A percentile compares a stretch with the other conserved stretches of the same genome.
Evolutionary conservation across 371 early-diverging fungal genomes (phyloP).

Genomic region (Blakeslea trispora): DNA sequence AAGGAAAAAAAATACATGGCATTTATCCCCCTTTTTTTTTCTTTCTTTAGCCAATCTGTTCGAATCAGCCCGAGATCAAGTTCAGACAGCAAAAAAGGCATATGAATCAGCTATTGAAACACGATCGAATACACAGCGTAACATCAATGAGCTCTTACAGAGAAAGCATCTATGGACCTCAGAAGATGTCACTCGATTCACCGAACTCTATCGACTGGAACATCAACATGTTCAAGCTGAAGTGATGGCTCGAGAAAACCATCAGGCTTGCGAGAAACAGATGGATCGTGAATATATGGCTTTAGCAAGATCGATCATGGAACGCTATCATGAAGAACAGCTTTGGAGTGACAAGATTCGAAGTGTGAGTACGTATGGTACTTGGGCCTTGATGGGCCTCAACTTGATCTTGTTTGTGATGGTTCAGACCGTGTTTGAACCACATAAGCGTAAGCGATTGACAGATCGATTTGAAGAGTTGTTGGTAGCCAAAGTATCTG

Average conservation of each 20-base stretch:
- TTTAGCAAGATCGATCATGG: conserved; percentile 72
- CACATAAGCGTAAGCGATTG: conserved; percentile 70
- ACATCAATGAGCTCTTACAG: conserved; percentile 85
- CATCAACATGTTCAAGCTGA: conserved; percentile 76
- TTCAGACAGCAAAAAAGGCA: conserved; percentile 65
- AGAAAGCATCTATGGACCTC: conserved; percentile 87
- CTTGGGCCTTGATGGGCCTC: conserved; percentile 76
- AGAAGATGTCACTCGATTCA: conserved; percentile 84
- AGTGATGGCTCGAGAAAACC: conserved; percentile 55
- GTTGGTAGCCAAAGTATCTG: conserved; percentile 46
- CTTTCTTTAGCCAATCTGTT: conserved; percentile 50
- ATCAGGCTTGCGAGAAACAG: conserved; percentile 62
- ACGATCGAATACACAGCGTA: conserved; percentile 78
- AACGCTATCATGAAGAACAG: conserved; percentile 90
- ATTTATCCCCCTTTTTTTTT: neutral
- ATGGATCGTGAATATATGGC: conserved; percentile 73
- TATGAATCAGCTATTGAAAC: conserved; percentile 74
- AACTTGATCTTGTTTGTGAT: conserved; percentile 74
- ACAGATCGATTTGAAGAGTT: conserved; percentile 73
- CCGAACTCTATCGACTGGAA: conserved; percentile 83
- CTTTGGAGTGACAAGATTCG: conserved; percentile 98
- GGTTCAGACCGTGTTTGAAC: conserved; percentile 81
- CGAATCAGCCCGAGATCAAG: conserved; percentile 52
- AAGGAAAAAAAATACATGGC: no score
- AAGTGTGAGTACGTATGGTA: conserved; percentile 82